These are phyloP conservation scores for Plasmodium reichenowi DNA, from an alignment of 169 alveolate species.

Conservation along the genomic window DNA sequence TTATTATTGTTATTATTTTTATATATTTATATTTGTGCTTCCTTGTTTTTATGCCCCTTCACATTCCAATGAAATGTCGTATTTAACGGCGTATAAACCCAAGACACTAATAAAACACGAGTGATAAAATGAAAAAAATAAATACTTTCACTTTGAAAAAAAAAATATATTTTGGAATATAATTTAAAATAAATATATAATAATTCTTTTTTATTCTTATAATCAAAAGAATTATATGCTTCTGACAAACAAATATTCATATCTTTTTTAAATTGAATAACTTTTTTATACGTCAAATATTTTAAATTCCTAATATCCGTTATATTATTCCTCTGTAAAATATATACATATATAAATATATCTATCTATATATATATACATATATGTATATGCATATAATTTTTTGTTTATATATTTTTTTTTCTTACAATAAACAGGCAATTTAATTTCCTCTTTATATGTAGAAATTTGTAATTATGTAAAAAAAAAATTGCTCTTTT, in stretches of 20 bases:
- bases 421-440: constrained; percentile 49
- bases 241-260: constrained; percentile 53
- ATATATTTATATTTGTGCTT: too few species aligned
- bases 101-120: constrained; percentile 55
- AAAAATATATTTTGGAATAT: constrained; percentile 61
- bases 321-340: constrained; percentile 47
- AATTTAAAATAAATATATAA: constrained; percentile 57
- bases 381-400: background rate
- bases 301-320: constrained; percentile 55
- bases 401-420: background rate
- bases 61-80: background rate
- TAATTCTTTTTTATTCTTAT: constrained; percentile 71
- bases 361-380: background rate
- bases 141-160: constrained; percentile 58
- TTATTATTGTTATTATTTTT: background rate
- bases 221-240: constrained; percentile 64
- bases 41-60: too few species aligned
- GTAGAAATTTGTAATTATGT: constrained; percentile 57
- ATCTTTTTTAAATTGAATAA: constrained; percentile 68
- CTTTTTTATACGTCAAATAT: constrained; percentile 40
- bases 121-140: constrained; percentile 71
- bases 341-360: background rate
- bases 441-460: constrained; percentile 53
- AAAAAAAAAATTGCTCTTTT: constrained; percentile 64
- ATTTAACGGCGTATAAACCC: constrained; percentile 70